Evolutionary conservation across 2,329 filamentous ascomycete species (phyloP), one percentile per base, ranked within the genome.

Genomic region (Colletotrichum abscissum): DNA sequence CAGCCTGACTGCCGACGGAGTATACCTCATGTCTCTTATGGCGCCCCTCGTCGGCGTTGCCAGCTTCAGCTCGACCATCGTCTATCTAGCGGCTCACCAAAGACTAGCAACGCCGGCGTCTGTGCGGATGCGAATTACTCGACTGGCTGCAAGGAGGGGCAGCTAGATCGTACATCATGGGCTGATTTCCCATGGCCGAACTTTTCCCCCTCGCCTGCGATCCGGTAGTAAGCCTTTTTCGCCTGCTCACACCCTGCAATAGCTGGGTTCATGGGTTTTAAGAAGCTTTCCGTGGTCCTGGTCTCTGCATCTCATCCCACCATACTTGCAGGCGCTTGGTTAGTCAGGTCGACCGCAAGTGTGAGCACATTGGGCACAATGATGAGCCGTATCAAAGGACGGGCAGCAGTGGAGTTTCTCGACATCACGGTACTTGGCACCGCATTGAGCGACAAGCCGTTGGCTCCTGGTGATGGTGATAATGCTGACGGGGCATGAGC

Each of bases 251-350:
- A 60, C 67, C 67, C 60, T 66, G 62, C 49, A 62, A 33, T 35
- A 30, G 62, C 71, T 38, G 38, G 71, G 67, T 73, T 71, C 67
- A 71, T 71, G 71, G 71, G 58, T 71, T 35, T 42, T 63, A 66
- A 71, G 71, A 73, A 73, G 62, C 71, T 73, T 73, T 73, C 62
- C 62, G 56, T 62, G 22, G 60, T 52, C 71, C 60, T 66, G 56
- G 71, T 71, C 38, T 65, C 49, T 73, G 67, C 67, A 64, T 73
- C 62, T 60, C 33, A 70, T 73, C 60, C 67, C 56, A 70, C 70
- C 60, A 65, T 60, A 70, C 70, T 66, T 66, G 70, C 70, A 70
- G 60, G 55, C 42, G 46, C 56, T 69, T 62, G 55, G 62, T 70
- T 60, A 70, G 70, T 65, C 67, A 60, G 28, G 59, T 33, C 54